Evolutionary conservation across 2,329 filamentous ascomycete species (phyloP), one percentile per base, ranked within the genome.

Genomic region (Epichloe uncinata): DNA sequence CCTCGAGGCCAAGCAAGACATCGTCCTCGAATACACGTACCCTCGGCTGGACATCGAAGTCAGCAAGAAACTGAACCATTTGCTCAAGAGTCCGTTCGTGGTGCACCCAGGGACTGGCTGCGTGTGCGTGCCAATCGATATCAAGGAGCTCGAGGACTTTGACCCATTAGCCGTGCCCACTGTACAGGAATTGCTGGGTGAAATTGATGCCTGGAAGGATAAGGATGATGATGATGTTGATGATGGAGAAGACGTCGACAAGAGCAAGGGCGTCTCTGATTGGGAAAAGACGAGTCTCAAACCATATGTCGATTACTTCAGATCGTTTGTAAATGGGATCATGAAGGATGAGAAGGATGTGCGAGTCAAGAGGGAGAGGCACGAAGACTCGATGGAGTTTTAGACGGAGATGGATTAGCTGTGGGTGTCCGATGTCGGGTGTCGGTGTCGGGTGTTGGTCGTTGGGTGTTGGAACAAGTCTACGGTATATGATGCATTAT

Each of bases 231-330:
- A 73, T 9, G 43, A 6, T 20, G 42, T 7, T 1, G 67, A 66
- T 18, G 70, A 73, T 12, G 66, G 61, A 11, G 66, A 61, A 11
- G 69, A 66, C 1, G 64, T 71, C 0, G 61, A 59, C 33, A 64
- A 56, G 38, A 52, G 55, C 3, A 70, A 69, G 58, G 58, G 57
- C 50, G 60, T 86, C 45, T 78, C 84, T 57, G 93, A 98, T 63
- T 97, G 91, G 82, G 91, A 98, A 69, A 98, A 97, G 79, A 98
- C 93, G 22, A 88, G 87, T 56, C 67, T 98, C 61, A 95, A 85
- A 70, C 88, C 89, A 8, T 97, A 95, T 63, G 81, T 97, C 36
- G 90, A 97, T 51, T 83, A 84, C 57, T 97, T 98, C 67, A 78
- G 85, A 57, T 77, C 74, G 0, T 95, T 96, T 66, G 87, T 97